Percentiles rank a stretch among this genome's conserved stretches.
These are phyloP conservation scores for Candida stauntonica DNA, from an alignment of 805 yeast genomes.

Conservation along the genomic window DNA sequence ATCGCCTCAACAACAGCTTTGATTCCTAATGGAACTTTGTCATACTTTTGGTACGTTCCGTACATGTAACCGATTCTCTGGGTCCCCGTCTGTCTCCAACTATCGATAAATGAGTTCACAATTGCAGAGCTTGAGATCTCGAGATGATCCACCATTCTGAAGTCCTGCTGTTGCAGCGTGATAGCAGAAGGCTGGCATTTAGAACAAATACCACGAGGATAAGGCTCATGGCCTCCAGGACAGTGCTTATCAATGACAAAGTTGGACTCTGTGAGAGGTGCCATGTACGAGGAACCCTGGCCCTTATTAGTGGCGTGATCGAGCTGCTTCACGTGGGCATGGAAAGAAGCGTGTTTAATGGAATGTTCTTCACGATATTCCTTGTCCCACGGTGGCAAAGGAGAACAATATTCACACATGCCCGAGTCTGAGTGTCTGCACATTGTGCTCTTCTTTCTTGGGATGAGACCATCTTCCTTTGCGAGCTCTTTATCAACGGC, in stretches of 20 bases:
- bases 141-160: conserved; percentile 96
- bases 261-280: conserved; percentile 72
- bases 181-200: conserved; percentile 96
- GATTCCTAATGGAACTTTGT: conserved; percentile 84
- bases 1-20: conserved; percentile 93
- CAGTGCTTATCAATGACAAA: conserved; percentile 64
- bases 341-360: conserved; percentile 86
- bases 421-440: conserved; percentile 92
- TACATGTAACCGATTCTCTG: conserved; percentile 85
- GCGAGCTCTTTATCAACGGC: conserved; percentile 66
- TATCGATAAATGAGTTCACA: conserved; percentile 78
- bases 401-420: conserved; percentile 97
- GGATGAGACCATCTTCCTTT: conserved; percentile 65
- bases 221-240: conserved; percentile 79
- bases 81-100: conserved; percentile 85
- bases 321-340: conserved; percentile 71
- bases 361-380: conserved; percentile 67
- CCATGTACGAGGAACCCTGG: conserved; percentile 61
- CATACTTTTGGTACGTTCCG: conserved; percentile 76
- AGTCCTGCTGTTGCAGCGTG: conserved; percentile 82
- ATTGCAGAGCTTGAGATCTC: conserved; percentile 76
- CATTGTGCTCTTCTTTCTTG: conserved; percentile 52
- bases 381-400: conserved; percentile 92
- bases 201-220: conserved; percentile 94
- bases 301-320: conserved; percentile 59